Conservation (phyloP, 805 yeast species). For the Suhomyces pyralidae region DNA sequence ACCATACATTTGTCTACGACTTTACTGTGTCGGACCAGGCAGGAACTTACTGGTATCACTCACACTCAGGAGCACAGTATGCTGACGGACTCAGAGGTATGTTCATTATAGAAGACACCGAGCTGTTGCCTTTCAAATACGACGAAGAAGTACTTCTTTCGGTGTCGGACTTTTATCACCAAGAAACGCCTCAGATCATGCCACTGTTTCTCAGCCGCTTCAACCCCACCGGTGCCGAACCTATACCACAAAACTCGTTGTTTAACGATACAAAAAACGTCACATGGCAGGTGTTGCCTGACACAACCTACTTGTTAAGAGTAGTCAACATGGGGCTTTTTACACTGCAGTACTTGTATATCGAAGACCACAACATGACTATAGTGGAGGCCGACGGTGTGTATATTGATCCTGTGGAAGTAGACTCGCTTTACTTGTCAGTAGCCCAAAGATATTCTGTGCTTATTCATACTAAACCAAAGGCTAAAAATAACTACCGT, state of each 20-base stretch:
- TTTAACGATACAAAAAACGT: conserved; percentile 63
- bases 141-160: conserved; percentile 62
- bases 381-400: conserved; percentile 48
- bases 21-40: conserved; percentile 35
- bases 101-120: conserved; percentile 59
- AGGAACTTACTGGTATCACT: conserved; percentile 66
- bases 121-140: conserved; percentile 49
- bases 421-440: conserved; percentile 58
- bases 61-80: conserved; percentile 74
- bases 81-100: conserved; percentile 75
- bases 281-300: conserved; percentile 53
- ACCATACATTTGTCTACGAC: conserved; percentile 35
- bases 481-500: conserved; percentile 48
- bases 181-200: conserved; percentile 45
- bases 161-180: conserved; percentile 64
- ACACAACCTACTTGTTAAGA: conserved; percentile 62
- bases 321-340: conserved; percentile 67
- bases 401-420: conserved; percentile 54
- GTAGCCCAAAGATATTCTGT: conserved; percentile 84
- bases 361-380: conserved; percentile 41
- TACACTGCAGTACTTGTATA: conserved; percentile 55
- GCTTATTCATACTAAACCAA: conserved; percentile 53
- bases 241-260: conserved; percentile 64
- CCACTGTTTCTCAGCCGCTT: conserved; percentile 54
- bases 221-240: conserved; percentile 85